A percentile compares a stretch with the other conserved stretches of the same genome.
Evolutionary conservation across 75 land plant species (phyloP).

Genomic region (Sequoia sempervirens): DNA sequence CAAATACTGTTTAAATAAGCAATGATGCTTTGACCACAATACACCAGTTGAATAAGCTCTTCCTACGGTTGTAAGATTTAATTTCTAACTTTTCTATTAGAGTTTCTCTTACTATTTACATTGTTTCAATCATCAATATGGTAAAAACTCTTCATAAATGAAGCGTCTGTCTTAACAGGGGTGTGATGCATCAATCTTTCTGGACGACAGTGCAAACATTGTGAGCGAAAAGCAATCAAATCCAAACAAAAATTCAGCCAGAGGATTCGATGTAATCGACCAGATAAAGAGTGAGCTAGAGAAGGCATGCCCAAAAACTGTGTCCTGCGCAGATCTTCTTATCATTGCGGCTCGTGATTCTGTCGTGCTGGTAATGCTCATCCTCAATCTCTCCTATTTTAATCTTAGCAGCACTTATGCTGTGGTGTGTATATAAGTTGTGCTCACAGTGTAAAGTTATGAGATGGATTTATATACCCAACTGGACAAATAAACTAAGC

Average conservation of each 20-base stretch:
- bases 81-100: too few relatives aligned
- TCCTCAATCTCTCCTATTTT: not conserved
- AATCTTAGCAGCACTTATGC: not conserved
- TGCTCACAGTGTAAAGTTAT: too few relatives aligned
- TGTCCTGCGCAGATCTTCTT: slow-evolving; percentile 18
- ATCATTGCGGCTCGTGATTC: slow-evolving; percentile 14
- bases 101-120: not conserved
- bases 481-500: too few relatives aligned
- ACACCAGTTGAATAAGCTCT: too few relatives aligned
- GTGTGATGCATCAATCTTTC: slow-evolving; percentile 24
- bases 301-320: slow-evolving; percentile 9
- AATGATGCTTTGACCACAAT: too few relatives aligned
- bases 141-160: not conserved
- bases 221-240: slow-evolving; percentile 7
- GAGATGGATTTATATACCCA: too few relatives aligned
- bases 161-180: slow-evolving; percentile 7
- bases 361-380: slow-evolving; percentile 13
- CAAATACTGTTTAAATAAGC: too few relatives aligned
- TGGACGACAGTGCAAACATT: slow-evolving; percentile 11
- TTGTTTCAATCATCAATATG: not conserved
- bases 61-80: too few relatives aligned
- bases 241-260: slow-evolving; percentile 6
- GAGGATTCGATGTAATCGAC: slow-evolving; percentile 15
- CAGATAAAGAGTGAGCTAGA: slow-evolving; percentile 10
- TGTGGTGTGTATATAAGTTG: not conserved